A percentile compares a stretch with the other conserved stretches of the same genome.
Evolutionary conservation across 768 basidiomycete species (phyloP).

Genomic region (Boletus barrowsii): DNA sequence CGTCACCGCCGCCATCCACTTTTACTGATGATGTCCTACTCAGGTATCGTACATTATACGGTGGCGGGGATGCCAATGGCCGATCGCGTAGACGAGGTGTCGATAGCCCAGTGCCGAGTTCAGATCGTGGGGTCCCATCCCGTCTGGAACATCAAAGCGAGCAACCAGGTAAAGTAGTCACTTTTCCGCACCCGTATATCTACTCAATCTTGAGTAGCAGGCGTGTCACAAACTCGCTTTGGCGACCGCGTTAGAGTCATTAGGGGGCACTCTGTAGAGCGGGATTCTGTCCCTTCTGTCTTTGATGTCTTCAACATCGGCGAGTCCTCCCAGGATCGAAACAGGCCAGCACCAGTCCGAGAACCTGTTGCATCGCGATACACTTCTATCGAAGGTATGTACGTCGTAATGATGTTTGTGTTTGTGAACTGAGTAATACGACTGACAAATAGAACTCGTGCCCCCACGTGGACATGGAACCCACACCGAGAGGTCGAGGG

Average conservation of each 20-base stretch:
- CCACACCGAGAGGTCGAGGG: conserved; percentile 17
- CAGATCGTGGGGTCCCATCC: conserved; percentile 2
- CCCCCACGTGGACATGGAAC: conserved; percentile 11
- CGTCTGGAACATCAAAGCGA: conserved; percentile 4
- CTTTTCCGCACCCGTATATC: neutral
- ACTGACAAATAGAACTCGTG: conserved; percentile 13
- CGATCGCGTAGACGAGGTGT: conserved; percentile 6
- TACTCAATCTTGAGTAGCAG: neutral
- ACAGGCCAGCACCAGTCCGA: conserved; percentile 10
- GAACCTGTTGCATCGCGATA: conserved; percentile 9
- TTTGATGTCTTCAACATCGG: conserved; percentile 30
- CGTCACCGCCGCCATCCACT: conserved; percentile 9
- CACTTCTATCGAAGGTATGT: conserved; percentile 15
- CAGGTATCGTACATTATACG: conserved; percentile 11
- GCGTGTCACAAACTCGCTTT: conserved; percentile 5
- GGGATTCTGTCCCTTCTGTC: conserved; percentile 23
- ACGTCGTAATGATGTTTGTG: neutral
- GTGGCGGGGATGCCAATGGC: neutral
- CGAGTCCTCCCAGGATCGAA: conserved; percentile 19
- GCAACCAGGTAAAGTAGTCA: conserved; percentile 9
- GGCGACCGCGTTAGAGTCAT: conserved; percentile 18
- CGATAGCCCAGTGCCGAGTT: conserved; percentile 4
- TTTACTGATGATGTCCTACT: conserved; percentile 15
- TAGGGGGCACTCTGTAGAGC: conserved; percentile 21
- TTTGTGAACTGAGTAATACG: neutral